These are phyloP conservation scores for Orobanche coerulescens DNA, from an alignment of 257 asterid species.

Conservation along the genomic window DNA sequence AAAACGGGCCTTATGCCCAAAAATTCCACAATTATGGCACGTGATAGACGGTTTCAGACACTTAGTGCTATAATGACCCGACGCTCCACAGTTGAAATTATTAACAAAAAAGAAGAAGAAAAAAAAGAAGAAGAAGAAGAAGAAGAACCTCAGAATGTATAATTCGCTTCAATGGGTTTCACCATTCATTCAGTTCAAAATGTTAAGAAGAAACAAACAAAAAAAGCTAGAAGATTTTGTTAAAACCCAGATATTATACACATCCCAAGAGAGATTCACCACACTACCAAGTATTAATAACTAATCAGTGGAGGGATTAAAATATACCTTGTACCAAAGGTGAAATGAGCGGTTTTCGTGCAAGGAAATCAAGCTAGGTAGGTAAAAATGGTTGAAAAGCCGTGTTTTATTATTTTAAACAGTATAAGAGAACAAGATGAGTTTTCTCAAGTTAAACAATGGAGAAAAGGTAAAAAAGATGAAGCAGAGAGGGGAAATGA, in stretches of 20 bases:
- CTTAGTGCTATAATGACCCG: no score
- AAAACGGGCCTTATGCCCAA: no score
- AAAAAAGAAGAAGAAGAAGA: not conserved
- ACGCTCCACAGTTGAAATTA: no score
- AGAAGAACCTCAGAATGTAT: no score
- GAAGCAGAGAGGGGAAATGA: not conserved
- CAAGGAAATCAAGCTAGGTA: not conserved
- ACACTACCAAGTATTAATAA: not conserved
- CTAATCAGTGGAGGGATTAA: not conserved
- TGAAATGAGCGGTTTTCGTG: slow-evolving; percentile 11
- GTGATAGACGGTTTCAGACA: no score
- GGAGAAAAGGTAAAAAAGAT: not conserved
- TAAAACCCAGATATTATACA: not conserved
- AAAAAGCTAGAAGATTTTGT: not conserved
- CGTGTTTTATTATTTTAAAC: no score
- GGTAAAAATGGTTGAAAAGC: slow-evolving; percentile 2
- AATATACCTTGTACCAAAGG: slow-evolving; percentile 1
- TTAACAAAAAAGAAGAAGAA: not conserved
- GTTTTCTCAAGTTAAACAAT: not conserved
- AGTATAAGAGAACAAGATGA: not conserved
- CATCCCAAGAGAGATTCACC: not conserved
- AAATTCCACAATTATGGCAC: no score
- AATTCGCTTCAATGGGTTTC: no score
- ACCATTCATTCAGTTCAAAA: no score
- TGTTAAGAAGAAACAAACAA: not conserved